Base-by-base conservation (phyloP, 345 rosid genomes). In the Hibiscus syriacus region DNA sequence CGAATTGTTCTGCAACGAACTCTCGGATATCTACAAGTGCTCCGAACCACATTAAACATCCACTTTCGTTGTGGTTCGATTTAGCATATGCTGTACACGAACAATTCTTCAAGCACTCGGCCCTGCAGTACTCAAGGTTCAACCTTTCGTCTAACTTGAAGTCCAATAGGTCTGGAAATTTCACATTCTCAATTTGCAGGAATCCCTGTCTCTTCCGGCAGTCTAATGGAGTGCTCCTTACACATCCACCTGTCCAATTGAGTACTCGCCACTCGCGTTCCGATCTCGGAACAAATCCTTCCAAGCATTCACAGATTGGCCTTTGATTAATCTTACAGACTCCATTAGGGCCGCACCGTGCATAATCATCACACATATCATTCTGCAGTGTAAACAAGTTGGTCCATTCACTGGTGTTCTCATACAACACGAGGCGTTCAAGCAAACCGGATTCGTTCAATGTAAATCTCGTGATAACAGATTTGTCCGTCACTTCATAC, bases 31-130 rank as follows among this genome's bases (percentile, higher is more conserved):
- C 68, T 23, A 45, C 45, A 5, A 64, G 54, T 1, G 16, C 30
- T 10, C 36, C 68, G 5, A 41, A 64, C 68, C 68, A 64, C 36
- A 64, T 45, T 2, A 27, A 20, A 14, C 68, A n/a, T n/a, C n/a
- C n/a, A n/a, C n/a, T n/a, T n/a, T n/a, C n/a, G n/a, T n/a, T n/a
- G n/a, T n/a, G n/a, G n/a, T n/a, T n/a, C n/a, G n/a, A n/a, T n/a
- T n/a, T n/a, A n/a, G n/a, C n/a, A n/a, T n/a, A n/a, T n/a, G n/a
- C n/a, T n/a, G n/a, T n/a, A n/a, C n/a, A n/a, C n/a, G n/a, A n/a
- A n/a, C n/a, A n/a, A n/a, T n/a, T n/a, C n/a, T n/a, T n/a, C n/a
- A n/a, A n/a, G n/a, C n/a, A n/a, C n/a, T n/a, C n/a, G n/a, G n/a
- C n/a, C n/a, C n/a, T n/a, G n/a, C n/a, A n/a, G n/a, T n/a, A n/a